phyloP scores from a whole-genome alignment of 805 yeast species.

The Ogataea pini region DNA sequence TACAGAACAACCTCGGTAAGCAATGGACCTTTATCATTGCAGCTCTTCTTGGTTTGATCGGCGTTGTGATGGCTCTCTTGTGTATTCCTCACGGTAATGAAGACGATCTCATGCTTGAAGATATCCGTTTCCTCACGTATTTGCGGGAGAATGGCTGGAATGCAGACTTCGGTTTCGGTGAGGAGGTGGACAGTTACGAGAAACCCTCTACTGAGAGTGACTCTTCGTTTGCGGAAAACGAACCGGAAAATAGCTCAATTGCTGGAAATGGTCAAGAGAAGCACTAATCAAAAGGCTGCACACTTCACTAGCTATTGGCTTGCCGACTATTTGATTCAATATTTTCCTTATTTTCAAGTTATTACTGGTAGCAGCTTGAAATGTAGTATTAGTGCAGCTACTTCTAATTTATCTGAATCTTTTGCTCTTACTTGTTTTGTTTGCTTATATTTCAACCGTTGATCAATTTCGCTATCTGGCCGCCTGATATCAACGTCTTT shows the following conservation, averaged over 20 bases:
- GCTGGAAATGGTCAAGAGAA: too few relatives aligned
- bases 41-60: conserved; percentile 67
- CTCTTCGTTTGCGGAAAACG: background rate
- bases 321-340: too few relatives aligned
- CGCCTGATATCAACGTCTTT: too few relatives aligned
- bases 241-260: background rate
- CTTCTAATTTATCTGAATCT: too few relatives aligned
- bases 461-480: too few relatives aligned
- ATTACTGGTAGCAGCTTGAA: too few relatives aligned
- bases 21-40: conserved; percentile 80
- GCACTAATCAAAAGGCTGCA: too few relatives aligned
- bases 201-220: conserved; percentile 22
- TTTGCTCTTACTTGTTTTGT: too few relatives aligned
- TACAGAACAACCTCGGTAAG: conserved; percentile 61
- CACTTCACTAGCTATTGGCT: too few relatives aligned
- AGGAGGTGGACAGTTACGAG: conserved; percentile 62
- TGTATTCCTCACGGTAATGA: conserved; percentile 70
- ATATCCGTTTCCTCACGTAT: conserved; percentile 47
- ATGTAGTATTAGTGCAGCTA: too few relatives aligned
- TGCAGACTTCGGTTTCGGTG: conserved; percentile 53
- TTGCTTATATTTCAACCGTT: too few relatives aligned
- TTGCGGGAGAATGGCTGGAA: conserved; percentile 49
- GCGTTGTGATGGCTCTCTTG: conserved; percentile 58
- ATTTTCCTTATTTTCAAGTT: too few relatives aligned
- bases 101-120: conserved; percentile 59